Conservation (phyloP, 768 basidiomycete genomes). For the Termitomyces sp. region DNA sequence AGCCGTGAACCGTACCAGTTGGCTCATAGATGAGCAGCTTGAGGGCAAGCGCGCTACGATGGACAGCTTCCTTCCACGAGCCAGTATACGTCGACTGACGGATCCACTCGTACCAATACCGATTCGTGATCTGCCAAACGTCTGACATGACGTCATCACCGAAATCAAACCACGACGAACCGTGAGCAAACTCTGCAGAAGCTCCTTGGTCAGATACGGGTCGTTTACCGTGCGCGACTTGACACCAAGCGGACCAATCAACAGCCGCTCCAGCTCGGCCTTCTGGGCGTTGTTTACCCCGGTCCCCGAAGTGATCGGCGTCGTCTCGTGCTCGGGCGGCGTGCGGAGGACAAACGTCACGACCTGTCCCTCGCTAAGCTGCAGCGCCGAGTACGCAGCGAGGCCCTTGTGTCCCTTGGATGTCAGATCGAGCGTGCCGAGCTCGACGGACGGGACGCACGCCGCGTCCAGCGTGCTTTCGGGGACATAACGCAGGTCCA, state of each 20-base stretch:
- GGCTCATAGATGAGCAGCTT: conserved; percentile 93
- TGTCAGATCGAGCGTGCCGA: conserved; percentile 62
- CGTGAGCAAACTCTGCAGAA: conserved; percentile 52
- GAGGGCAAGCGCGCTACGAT: conserved; percentile 87
- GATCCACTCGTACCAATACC: conserved; percentile 89
- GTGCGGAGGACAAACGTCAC: conserved; percentile 86
- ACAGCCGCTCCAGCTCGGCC: conserved; percentile 7
- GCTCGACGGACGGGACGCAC: conserved; percentile 43
- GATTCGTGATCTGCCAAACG: conserved; percentile 51
- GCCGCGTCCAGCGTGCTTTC: conserved; percentile 40
- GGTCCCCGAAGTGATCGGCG: neutral
- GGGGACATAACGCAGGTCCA: conserved; percentile 76
- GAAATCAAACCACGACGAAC: conserved; percentile 12
- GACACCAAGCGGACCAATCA: conserved; percentile 20
- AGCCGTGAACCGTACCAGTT: conserved; percentile 45
- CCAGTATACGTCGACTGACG: conserved; percentile 85
- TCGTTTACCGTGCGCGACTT: conserved; percentile 51
- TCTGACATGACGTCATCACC: neutral
- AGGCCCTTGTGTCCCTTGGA: conserved; percentile 71
- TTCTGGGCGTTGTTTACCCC: neutral
- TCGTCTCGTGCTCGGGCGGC: conserved; percentile 33
- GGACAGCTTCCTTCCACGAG: conserved; percentile 93
- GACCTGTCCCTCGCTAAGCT: conserved; percentile 77
- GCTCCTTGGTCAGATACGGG: conserved; percentile 64
- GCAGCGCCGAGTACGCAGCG: conserved; percentile 52